Evolutionary conservation across 164 flowering plant species (phyloP).

Genomic region (Nelumbo lutea): DNA sequence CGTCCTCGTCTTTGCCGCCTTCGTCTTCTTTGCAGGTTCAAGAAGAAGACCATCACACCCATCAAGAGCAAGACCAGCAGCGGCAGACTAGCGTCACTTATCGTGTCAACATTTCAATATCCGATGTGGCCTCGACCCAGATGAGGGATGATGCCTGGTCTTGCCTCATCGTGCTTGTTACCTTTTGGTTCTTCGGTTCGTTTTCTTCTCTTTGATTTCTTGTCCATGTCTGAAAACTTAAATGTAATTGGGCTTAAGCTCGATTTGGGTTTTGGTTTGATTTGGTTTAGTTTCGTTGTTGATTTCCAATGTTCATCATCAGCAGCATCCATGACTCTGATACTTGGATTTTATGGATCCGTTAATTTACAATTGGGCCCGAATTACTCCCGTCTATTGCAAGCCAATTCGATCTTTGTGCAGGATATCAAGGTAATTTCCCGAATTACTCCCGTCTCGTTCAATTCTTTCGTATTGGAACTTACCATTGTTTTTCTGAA

Average conservation of each 20-base stretch:
- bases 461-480: background rate
- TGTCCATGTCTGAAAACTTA: background rate
- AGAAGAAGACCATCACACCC: constrained; percentile 7
- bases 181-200: constrained; percentile 66
- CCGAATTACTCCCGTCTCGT: background rate
- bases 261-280: background rate
- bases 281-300: background rate
- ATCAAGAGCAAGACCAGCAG: constrained; percentile 5
- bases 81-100: constrained; percentile 18
- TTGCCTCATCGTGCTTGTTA: constrained; percentile 38
- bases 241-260: background rate
- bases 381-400: constrained; percentile 44
- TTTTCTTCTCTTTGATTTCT: background rate
- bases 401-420: constrained; percentile 44
- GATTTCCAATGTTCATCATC: constrained; percentile 10
- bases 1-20: constrained; percentile 17
- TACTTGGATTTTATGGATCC: constrained; percentile 58
- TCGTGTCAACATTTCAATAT: constrained; percentile 18
- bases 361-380: constrained; percentile 41
- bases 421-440: constrained; percentile 44
- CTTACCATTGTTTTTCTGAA: background rate
- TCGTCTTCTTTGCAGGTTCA: constrained; percentile 4
- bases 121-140: constrained; percentile 9
- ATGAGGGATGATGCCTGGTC: constrained; percentile 46
- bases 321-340: constrained; percentile 61